Evolutionary conservation across 108 stramenopile genomes (phyloP).

Genomic region (Seminavis robusta): DNA sequence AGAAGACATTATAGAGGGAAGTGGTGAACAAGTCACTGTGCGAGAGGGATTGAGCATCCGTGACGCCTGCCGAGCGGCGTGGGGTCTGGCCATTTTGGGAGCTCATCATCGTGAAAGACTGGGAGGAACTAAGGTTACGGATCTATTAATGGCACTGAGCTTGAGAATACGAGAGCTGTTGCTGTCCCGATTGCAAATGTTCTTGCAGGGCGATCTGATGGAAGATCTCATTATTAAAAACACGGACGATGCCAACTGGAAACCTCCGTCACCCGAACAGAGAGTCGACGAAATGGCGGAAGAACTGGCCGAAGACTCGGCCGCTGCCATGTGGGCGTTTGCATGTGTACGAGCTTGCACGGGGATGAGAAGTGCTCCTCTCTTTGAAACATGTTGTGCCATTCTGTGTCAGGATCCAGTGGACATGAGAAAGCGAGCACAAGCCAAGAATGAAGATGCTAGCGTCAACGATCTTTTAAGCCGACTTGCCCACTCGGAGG

Average conservation of each 20-base stretch:
- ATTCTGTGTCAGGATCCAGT: conserved; percentile 49
- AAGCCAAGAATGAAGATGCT: conserved; percentile 9
- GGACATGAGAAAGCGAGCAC: conserved; percentile 23
- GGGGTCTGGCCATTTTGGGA: conserved; percentile 44
- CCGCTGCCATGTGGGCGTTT: conserved; percentile 48
- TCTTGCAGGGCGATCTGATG: conserved; percentile 27
- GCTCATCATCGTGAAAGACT: conserved; percentile 19
- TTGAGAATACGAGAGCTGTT: conserved; percentile 40
- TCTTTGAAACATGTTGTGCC: conserved; percentile 47
- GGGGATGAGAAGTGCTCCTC: conserved; percentile 27
- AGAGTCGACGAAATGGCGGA: conserved; percentile 29
- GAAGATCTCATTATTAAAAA: conserved; percentile 1
- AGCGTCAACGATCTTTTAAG: conserved; percentile 33
- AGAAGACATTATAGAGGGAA: too few relatives aligned
- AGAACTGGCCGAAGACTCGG: conserved; percentile 51
- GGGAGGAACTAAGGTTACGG: conserved; percentile 35
- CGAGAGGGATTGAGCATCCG: conserved; percentile 38
- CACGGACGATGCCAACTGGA: conserved; percentile 5
- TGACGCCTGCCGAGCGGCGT: conserved; percentile 57
- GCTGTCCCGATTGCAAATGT: conserved; percentile 28
- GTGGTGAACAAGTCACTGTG: conserved; percentile 14
- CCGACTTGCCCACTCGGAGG: conserved; percentile 38
- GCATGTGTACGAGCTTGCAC: conserved; percentile 43
- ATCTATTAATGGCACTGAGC: conserved; percentile 38
- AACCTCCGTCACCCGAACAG: too few relatives aligned